phyloP scores from a whole-genome alignment of 2,329 filamentous ascomycete genomes.

The Fragosphaeria purpurea region DNA sequence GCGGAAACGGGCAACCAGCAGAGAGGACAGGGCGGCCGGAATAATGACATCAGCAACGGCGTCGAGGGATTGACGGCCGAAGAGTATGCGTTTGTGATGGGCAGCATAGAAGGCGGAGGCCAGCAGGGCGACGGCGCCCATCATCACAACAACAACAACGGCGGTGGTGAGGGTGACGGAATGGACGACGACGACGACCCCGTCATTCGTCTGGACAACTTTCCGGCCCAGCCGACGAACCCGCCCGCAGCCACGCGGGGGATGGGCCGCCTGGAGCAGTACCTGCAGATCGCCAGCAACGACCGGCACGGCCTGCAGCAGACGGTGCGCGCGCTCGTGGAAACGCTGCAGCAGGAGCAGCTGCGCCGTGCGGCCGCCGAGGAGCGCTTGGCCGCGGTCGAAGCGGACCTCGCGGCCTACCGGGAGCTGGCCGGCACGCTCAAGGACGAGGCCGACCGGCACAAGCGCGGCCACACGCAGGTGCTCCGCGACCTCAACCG shows the following conservation, averaged over 20 bases:
- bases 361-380: constrained; percentile 1
- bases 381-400: background rate
- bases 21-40: background rate
- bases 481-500: constrained; percentile 9
- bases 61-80: background rate
- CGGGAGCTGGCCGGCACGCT: background rate
- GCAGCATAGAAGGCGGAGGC: too few species aligned
- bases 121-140: too few species aligned
- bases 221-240: background rate
- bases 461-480: constrained; percentile 5
- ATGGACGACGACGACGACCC: background rate
- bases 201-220: background rate
- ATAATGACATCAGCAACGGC: background rate
- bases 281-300: background rate
- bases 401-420: background rate
- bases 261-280: too few species aligned
- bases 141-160: background rate
- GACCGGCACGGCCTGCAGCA: constrained; percentile 1
- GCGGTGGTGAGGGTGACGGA: background rate
- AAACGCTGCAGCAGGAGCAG: constrained; percentile 2
- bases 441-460: constrained; percentile 4
- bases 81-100: too few species aligned
- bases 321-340: background rate
- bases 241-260: too few species aligned
- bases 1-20: constrained; percentile 1